Percentiles rank a stretch among this genome's conserved stretches.
Conservation (phyloP, 2,329 filamentous ascomycete species). For the Amauroascus niger region DNA sequence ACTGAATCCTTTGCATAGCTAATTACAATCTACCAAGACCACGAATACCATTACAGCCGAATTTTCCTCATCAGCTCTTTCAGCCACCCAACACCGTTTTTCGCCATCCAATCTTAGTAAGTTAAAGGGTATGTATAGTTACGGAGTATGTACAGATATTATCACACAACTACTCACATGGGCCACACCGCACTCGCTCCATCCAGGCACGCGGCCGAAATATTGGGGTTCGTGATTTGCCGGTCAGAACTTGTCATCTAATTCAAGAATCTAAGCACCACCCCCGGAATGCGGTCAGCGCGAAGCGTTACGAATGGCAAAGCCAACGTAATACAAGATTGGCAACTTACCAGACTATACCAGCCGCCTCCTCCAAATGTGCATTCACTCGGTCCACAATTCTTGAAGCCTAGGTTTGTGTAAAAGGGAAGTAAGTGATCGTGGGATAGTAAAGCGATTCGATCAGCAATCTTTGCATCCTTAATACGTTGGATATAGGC, state of each 20-base stretch:
- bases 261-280: conserved; percentile 16
- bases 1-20: background rate
- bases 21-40: background rate
- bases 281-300: background rate
- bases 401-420: conserved; percentile 61
- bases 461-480: conserved; percentile 58
- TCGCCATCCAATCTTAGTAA: background rate
- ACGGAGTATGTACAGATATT: background rate
- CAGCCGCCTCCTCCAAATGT: conserved; percentile 70
- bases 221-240: background rate
- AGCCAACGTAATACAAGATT: background rate
- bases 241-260: too few species aligned
- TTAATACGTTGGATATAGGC: conserved; percentile 69
- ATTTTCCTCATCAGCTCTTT: background rate
- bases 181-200: background rate
- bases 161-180: background rate
- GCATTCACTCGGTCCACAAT: conserved; percentile 57
- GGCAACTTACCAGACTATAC: conserved; percentile 61
- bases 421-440: conserved; percentile 67
- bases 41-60: conserved; percentile 3
- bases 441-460: conserved; percentile 66
- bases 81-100: background rate
- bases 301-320: background rate
- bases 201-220: background rate
- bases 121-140: conserved; percentile 1